A percentile compares a stretch with the other conserved stretches of the same genome.
phyloP scores from a whole-genome alignment of 139 green algal genomes.

The Tetradesmus lagerheimii region DNA sequence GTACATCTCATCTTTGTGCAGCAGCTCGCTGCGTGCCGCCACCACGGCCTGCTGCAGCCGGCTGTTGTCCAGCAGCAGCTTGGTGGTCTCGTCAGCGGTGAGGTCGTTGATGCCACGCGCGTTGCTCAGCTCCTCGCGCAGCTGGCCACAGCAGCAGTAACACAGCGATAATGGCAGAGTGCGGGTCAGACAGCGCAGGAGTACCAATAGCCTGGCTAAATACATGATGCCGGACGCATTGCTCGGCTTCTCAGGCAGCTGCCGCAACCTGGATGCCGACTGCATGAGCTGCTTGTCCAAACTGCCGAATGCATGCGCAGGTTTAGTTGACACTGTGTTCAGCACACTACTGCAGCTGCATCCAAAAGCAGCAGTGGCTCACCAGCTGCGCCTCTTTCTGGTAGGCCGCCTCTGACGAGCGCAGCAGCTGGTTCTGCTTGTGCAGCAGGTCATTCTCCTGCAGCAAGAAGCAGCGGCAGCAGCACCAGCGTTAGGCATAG shows the following conservation, averaged over 20 bases:
- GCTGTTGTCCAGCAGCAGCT: slow-evolving; percentile 52
- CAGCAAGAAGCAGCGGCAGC: neutral
- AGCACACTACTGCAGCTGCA: neutral
- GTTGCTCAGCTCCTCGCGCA: slow-evolving; percentile 50
- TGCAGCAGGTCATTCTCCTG: slow-evolving; percentile 46
- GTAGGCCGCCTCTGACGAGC: slow-evolving; percentile 40
- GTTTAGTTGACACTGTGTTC: neutral
- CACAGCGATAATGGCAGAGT: too few relatives aligned
- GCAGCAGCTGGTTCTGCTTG: slow-evolving; percentile 42
- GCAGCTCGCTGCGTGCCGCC: slow-evolving; percentile 24
- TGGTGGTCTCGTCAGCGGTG: slow-evolving; percentile 48
- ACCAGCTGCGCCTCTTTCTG: slow-evolving; percentile 42
- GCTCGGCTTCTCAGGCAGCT: too few relatives aligned
- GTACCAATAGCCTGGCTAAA: too few relatives aligned
- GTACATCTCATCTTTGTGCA: slow-evolving; percentile 50
- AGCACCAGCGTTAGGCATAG: neutral
- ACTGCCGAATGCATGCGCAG: neutral
- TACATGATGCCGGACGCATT: too few relatives aligned
- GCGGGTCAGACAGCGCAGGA: too few relatives aligned
- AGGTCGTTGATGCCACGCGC: slow-evolving; percentile 44
- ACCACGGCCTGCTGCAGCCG: slow-evolving; percentile 28
- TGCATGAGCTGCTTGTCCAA: neutral
- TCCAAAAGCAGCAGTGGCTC: neutral
- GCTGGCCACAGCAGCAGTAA: neutral
- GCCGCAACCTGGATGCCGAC: too few relatives aligned